Evolutionary conservation across 23 red algal genomes (phyloP), one percentile per base, ranked within the genome.

Genomic region (Gracilaria caudata): DNA sequence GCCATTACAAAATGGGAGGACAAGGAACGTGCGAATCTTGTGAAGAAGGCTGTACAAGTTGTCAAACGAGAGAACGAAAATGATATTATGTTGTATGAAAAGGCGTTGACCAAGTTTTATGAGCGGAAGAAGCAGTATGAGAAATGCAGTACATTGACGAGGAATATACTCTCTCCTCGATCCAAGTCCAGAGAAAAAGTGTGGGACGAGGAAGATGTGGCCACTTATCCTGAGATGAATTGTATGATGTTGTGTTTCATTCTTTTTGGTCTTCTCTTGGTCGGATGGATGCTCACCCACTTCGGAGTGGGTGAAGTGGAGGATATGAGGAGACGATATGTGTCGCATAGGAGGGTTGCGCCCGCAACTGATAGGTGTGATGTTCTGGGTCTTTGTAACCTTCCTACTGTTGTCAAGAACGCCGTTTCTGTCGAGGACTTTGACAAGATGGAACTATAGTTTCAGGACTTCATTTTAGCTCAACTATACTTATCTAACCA

Each of bases 41-140:
- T 75, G 5, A 32, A 36, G 49, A 75, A 75, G 29, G 70, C 38
- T 0, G 26, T 75, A 9, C 0, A 41, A 75, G 38, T 29, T 3
- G 70, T 47, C 70, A 75, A 36, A 21, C 5, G 25, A 29, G 70
- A 75, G 10, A 75, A 75, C 13, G 38, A 75, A 60, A 36, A 8
- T 8, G 77, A 80, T 33, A 63, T 80, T 4, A 44, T 17, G 20
- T 25, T 60, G 46, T 80, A 80, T 32, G 51, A 80, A 80, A 80
- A 38, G 77, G 25, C 77, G 56, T 4, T 80, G 29, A 11, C 8
- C 35, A 80, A 60, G 51, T 80, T 80, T 58, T 60, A 80, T 37
- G 51, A 37, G 17, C 77, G 77, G 0, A 57, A 80, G 51, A 51
- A 80, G 51, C 51, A 80, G 51, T 80, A 80, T 23, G 56, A 80